Evolutionary conservation across 2,329 filamentous ascomycete species (phyloP).

Genomic region (Penicillium sp.): DNA sequence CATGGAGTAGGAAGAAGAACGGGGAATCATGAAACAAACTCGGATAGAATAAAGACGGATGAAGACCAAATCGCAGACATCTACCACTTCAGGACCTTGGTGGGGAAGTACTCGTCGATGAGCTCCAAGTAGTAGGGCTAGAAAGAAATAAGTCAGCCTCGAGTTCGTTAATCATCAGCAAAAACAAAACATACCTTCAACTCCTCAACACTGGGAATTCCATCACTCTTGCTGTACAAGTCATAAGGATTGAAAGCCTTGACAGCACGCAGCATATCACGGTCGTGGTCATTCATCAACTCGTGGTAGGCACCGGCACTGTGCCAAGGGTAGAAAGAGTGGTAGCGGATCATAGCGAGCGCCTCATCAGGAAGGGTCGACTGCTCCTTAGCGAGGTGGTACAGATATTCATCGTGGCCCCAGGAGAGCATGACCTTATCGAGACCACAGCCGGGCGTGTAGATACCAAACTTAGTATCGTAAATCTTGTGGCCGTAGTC

Average conservation of each 20-base stretch:
- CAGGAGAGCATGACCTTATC: conserved; percentile 87
- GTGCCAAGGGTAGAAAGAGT: conserved; percentile 93
- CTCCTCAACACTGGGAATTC: conserved; percentile 69
- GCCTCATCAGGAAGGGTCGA: conserved; percentile 74
- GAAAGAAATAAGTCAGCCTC: not conserved
- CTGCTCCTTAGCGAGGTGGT: conserved; percentile 82
- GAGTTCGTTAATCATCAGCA: not conserved
- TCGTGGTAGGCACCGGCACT: conserved; percentile 73
- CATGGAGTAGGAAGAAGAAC: not conserved
- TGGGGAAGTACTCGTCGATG: conserved; percentile 71
- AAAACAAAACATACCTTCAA: conserved; percentile 53
- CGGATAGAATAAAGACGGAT: not conserved
- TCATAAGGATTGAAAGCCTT: conserved; percentile 89
- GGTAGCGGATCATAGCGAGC: conserved; percentile 89
- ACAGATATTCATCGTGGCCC: conserved; percentile 60
- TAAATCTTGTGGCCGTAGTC: conserved; percentile 71
- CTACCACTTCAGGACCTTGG: conserved; percentile 68
- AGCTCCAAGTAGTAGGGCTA: conserved; percentile 69
- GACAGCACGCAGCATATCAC: conserved; percentile 75
- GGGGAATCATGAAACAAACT: conserved; percentile 21
- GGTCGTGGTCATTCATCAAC: conserved; percentile 80
- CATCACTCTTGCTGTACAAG: conserved; percentile 87
- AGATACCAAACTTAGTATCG: conserved; percentile 74
- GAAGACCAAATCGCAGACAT: not conserved
- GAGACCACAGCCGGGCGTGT: conserved; percentile 72